Evolutionary conservation across 495 filamentous ascomycete genomes (phyloP).

Genomic region (Sordaria brevicollis): DNA sequence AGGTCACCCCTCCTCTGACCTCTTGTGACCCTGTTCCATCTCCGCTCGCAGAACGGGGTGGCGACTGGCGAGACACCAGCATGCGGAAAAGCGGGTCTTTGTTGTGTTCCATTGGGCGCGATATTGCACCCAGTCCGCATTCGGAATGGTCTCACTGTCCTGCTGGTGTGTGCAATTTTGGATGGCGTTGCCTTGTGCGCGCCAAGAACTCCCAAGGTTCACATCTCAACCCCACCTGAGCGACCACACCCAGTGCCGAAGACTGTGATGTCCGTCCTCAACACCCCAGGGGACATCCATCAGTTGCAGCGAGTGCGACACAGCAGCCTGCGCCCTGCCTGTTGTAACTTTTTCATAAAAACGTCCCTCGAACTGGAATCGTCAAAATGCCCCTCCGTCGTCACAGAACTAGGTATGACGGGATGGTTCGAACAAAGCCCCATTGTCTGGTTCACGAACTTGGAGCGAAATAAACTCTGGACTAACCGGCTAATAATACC

Average conservation of each 20-base stretch:
- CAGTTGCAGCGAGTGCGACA: neutral
- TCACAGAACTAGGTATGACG: neutral
- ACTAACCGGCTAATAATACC: neutral
- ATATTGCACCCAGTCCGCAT: slow-evolving; percentile 5
- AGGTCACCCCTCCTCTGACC: slow-evolving; percentile 8
- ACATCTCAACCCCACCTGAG: neutral
- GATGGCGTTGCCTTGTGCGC: slow-evolving; percentile 16
- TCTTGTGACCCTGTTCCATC: neutral
- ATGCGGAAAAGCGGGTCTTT: slow-evolving; percentile 10
- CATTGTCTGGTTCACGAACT: neutral
- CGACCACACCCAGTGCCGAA: slow-evolving; percentile 21
- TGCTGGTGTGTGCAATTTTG: slow-evolving; percentile 29
- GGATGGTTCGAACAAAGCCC: neutral
- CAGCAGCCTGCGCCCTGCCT: neutral
- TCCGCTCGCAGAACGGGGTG: slow-evolving; percentile 19
- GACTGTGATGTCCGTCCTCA: slow-evolving; percentile 8
- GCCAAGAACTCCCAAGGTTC: neutral
- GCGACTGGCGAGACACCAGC: slow-evolving; percentile 24
- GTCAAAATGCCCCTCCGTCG: neutral
- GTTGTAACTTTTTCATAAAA: neutral
- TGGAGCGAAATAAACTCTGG: neutral
- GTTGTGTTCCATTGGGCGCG: slow-evolving; percentile 13
- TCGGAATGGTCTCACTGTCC: slow-evolving; percentile 7
- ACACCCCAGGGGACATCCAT: no score
- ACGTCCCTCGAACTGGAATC: neutral